These are phyloP conservation scores for Casuarina cunninghamiana DNA, from an alignment of 306 rosid species.

Conservation along the genomic window DNA sequence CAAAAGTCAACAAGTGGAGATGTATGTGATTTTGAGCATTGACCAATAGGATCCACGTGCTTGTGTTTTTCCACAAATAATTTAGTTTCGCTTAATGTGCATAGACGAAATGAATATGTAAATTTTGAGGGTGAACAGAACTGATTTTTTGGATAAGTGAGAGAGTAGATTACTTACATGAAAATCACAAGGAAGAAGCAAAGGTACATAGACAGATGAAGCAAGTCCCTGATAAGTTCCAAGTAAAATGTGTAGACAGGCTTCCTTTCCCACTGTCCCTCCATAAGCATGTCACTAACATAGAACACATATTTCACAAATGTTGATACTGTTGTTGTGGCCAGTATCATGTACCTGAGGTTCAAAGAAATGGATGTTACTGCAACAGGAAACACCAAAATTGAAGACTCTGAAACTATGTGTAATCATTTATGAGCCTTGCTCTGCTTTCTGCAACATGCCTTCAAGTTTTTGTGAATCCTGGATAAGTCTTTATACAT, in stretches of 20 bases:
- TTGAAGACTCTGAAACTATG: slow-evolving; percentile 21
- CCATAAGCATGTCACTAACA: slow-evolving; percentile 93
- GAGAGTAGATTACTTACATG: slow-evolving; percentile 62
- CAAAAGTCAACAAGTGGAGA: not conserved
- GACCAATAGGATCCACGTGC: not conserved
- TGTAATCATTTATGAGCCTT: not conserved
- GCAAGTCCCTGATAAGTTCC: slow-evolving; percentile 94
- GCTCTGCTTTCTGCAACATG: not conserved
- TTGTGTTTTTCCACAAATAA: not conserved
- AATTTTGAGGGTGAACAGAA: not conserved
- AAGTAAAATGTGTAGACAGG: slow-evolving; percentile 94
- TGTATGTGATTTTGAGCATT: not conserved
- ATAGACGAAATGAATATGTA: not conserved
- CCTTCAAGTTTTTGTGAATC: not conserved
- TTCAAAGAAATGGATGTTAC: slow-evolving; percentile 25
- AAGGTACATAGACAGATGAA: slow-evolving; percentile 90
- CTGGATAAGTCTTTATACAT: not conserved
- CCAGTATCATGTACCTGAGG: slow-evolving; percentile 97
- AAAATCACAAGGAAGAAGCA: slow-evolving; percentile 96
- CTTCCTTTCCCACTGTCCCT: slow-evolving; percentile 98
- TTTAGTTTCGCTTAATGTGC: not conserved
- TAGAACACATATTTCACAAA: slow-evolving; percentile 91
- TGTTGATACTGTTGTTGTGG: slow-evolving; percentile 86
- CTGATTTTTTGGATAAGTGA: not conserved
- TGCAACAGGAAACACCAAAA: slow-evolving; percentile 13